Conservation (phyloP, 306 rosid species). For the Vicia sativa region DNA sequence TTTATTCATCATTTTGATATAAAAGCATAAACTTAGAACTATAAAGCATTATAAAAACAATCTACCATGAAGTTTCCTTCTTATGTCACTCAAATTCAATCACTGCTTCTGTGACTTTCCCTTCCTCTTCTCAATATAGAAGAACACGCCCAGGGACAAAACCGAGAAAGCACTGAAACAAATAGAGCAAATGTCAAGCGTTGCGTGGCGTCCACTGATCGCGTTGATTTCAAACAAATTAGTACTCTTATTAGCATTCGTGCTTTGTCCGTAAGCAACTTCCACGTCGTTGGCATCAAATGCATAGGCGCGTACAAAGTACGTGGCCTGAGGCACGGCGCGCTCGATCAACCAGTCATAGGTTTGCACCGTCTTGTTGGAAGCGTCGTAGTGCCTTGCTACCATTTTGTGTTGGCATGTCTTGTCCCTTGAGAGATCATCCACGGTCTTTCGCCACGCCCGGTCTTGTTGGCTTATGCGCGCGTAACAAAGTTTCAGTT, state of each 20-base stretch:
- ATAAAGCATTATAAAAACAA: constrained; percentile 1
- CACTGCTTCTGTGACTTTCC: constrained; percentile 42
- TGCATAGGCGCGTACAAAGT: constrained; percentile 86
- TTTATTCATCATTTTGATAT: constrained; percentile 24
- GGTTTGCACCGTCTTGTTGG: constrained; percentile 53
- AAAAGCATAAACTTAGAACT: neutral
- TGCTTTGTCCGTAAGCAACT: constrained; percentile 78
- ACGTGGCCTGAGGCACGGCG: constrained; percentile 66
- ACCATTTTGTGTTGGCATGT: constrained; percentile 68
- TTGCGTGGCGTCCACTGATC: constrained; percentile 78
- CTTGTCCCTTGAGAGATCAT: constrained; percentile 68
- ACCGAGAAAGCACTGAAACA: constrained; percentile 90
- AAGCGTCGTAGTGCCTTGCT: constrained; percentile 52
- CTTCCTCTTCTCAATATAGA: constrained; percentile 65
- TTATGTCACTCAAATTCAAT: neutral
- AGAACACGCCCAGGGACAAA: constrained; percentile 61
- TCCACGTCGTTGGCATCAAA: constrained; percentile 45
- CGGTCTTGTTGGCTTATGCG: constrained; percentile 82
- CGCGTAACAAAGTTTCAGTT: constrained; percentile 79
- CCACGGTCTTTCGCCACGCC: constrained; percentile 83
- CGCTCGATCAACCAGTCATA: constrained; percentile 52
- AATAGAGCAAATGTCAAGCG: constrained; percentile 68
- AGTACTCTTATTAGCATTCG: constrained; percentile 41
- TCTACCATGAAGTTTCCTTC: neutral
- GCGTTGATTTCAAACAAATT: constrained; percentile 61